phyloP scores from a whole-genome alignment of 2,329 filamentous ascomycete genomes.

The Aspergillus unguis region DNA sequence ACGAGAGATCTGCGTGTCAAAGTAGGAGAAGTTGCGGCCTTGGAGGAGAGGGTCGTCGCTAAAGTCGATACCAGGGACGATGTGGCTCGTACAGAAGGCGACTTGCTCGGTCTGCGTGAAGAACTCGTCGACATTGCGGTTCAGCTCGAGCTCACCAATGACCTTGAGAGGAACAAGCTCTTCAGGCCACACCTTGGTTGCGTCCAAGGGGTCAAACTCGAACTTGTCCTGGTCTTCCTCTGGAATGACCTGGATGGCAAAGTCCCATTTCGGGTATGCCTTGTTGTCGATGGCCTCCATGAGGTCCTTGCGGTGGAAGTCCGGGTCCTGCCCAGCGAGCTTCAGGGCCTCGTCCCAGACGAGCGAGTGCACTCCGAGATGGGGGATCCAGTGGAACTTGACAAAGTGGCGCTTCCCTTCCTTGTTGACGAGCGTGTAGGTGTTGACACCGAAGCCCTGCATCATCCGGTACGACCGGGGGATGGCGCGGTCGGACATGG shows the following conservation, averaged over 20 bases:
- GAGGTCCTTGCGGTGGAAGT: slow-evolving; percentile 78
- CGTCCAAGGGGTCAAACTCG: slow-evolving; percentile 80
- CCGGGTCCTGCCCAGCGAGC: slow-evolving; percentile 69
- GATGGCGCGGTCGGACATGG: slow-evolving; percentile 37
- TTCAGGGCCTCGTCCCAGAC: slow-evolving; percentile 69
- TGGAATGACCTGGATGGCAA: slow-evolving; percentile 74
- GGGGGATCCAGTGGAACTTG: slow-evolving; percentile 35
- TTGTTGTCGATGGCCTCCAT: slow-evolving; percentile 70
- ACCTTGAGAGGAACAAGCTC: slow-evolving; percentile 71
- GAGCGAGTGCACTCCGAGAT: slow-evolving; percentile 34
- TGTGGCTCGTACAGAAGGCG: slow-evolving; percentile 75
- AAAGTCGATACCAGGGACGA: slow-evolving; percentile 74
- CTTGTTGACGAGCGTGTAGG: slow-evolving; percentile 32
- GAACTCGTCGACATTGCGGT: slow-evolving; percentile 75
- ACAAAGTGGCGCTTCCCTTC: slow-evolving; percentile 34
- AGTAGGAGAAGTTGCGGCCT: slow-evolving; percentile 65
- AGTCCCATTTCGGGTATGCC: slow-evolving; percentile 72
- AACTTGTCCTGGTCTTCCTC: slow-evolving; percentile 72
- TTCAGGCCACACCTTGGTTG: slow-evolving; percentile 83
- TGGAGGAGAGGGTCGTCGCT: slow-evolving; percentile 72
- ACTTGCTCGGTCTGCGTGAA: slow-evolving; percentile 80
- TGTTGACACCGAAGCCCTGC: slow-evolving; percentile 38
- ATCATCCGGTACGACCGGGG: slow-evolving; percentile 37
- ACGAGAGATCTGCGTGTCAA: slow-evolving; percentile 58
- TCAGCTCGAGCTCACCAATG: slow-evolving; percentile 75